phyloP scores from a whole-genome alignment of 306 rosid genomes.

The Cercis canadensis region DNA sequence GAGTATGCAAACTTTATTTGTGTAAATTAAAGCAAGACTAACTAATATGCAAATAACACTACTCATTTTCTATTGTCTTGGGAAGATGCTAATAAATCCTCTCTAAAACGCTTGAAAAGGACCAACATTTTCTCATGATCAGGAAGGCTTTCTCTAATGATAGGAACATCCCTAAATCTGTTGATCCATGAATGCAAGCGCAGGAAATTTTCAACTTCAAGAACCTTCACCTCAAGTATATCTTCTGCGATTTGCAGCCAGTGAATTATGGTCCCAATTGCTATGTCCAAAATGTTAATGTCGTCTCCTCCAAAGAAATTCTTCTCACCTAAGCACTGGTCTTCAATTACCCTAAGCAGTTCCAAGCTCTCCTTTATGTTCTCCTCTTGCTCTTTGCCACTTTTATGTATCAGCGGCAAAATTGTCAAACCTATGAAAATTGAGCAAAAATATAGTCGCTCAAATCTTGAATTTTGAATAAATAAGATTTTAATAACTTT shows the following conservation, averaged over 20 bases:
- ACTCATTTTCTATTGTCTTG: background rate
- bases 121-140: constrained; percentile 10
- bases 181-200: constrained; percentile 36
- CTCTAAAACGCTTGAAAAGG: background rate
- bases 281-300: constrained; percentile 40
- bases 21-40: too few species aligned
- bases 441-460: too few species aligned
- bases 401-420: background rate
- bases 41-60: too few species aligned
- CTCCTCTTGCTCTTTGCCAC: constrained; percentile 15
- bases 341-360: constrained; percentile 23
- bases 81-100: background rate
- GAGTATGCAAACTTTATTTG: too few species aligned
- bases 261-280: constrained; percentile 23
- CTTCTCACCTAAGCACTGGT: constrained; percentile 14
- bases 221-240: constrained; percentile 6
- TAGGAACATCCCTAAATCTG: constrained; percentile 35
- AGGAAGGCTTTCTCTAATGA: constrained; percentile 39
- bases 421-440: background rate
- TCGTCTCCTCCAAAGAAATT: constrained; percentile 37
- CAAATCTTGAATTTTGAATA: too few species aligned
- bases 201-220: constrained; percentile 32
- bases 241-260: constrained; percentile 38
- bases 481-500: too few species aligned
- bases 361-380: constrained; percentile 20